Percentiles rank a stretch among this genome's conserved stretches.
These are phyloP conservation scores for Penicillium steckii DNA, from an alignment of 495 filamentous ascomycete species.

Conservation along the genomic window DNA sequence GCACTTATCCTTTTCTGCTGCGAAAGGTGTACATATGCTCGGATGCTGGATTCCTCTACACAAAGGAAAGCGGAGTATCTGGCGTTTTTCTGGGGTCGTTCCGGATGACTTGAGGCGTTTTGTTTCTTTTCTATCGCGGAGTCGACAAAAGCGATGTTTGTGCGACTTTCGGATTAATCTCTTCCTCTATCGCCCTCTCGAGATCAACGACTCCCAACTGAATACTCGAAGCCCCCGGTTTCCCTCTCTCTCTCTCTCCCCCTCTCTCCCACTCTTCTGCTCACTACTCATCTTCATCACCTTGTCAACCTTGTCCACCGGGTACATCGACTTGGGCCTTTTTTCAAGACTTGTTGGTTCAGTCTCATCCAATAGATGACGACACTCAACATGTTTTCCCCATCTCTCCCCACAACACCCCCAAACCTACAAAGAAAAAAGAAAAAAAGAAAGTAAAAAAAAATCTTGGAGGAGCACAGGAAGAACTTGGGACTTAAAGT, in stretches of 20 bases:
- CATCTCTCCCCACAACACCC: conserved; percentile 1
- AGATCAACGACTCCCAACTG: background rate
- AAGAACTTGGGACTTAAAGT: conserved; percentile 11
- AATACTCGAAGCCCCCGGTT: too few species aligned
- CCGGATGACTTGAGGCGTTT: conserved; percentile 20
- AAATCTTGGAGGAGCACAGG: conserved; percentile 32
- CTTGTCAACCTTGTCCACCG: too few species aligned
- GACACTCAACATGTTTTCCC: too few species aligned
- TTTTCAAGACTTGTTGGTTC: too few species aligned
- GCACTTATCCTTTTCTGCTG: conserved; percentile 5
- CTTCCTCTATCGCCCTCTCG: background rate
- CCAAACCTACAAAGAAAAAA: background rate
- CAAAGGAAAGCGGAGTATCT: conserved; percentile 11
- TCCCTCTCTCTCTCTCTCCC: too few species aligned
- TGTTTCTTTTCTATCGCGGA: too few species aligned
- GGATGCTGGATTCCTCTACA: conserved; percentile 4
- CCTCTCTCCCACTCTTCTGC: background rate
- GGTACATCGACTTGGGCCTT: too few species aligned
- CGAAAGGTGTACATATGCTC: conserved; percentile 20
- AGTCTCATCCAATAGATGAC: too few species aligned
- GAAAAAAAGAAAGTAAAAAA: conserved; percentile 19
- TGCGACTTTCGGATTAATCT: conserved; percentile 8
- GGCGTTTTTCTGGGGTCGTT: conserved; percentile 22
- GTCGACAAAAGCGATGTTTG: conserved; percentile 7
- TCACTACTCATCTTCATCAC: too few species aligned